These are phyloP conservation scores for Trichoderma sp. DNA, from an alignment of 2,329 filamentous ascomycete species.

Conservation along the genomic window DNA sequence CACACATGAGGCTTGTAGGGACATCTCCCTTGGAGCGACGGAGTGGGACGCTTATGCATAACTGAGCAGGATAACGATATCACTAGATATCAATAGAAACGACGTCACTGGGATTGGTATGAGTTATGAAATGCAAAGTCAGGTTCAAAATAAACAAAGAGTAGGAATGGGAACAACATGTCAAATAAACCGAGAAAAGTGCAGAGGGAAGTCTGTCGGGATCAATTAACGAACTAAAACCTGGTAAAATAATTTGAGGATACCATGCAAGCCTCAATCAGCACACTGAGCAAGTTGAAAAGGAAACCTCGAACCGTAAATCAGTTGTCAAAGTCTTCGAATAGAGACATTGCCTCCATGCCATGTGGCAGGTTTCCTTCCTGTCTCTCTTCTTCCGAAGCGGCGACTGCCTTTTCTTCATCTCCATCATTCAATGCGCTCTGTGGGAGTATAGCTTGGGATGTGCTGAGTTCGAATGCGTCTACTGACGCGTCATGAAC, in stretches of 20 bases:
- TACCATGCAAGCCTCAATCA: not conserved
- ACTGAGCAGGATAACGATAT: too few relatives aligned
- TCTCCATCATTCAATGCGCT: not conserved
- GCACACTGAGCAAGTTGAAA: not conserved
- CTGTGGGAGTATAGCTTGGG: not conserved
- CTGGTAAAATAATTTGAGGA: not conserved
- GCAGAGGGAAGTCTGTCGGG: too few relatives aligned
- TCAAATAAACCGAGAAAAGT: not conserved
- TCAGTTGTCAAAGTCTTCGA: not conserved
- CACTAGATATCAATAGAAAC: not conserved
- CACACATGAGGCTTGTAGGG: not conserved
- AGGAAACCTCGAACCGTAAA: not conserved
- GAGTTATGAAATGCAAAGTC: not conserved
- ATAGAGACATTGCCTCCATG: not conserved
- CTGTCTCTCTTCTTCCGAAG: not conserved
- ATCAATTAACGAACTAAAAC: not conserved
- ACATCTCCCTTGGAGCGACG: not conserved
- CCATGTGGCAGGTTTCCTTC: not conserved
- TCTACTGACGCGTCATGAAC: not conserved
- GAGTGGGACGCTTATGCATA: not conserved
- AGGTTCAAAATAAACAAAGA: not conserved
- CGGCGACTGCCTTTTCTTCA: not conserved
- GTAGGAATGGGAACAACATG: not conserved
- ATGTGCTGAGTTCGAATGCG: not conserved
- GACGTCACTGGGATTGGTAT: not conserved